Percentiles rank a stretch among this genome's conserved stretches.
Evolutionary conservation across 345 rosid genomes (phyloP).

Genomic region (Erysimum cheiranthoides): DNA sequence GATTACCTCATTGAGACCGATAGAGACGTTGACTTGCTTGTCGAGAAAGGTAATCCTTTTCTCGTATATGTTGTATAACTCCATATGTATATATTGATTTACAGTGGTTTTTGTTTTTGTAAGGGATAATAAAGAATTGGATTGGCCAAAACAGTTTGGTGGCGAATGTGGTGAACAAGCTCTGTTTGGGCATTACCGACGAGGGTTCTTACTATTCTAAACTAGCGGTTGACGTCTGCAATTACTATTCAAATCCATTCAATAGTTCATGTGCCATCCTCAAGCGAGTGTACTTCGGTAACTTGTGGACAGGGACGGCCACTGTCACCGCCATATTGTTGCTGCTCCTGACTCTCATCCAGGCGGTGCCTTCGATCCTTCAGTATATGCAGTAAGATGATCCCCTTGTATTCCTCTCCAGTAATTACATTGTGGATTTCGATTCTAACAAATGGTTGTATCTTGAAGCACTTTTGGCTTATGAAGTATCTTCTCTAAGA

Average conservation of each 20-base stretch:
- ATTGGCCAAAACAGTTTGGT: neutral
- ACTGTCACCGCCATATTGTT: neutral
- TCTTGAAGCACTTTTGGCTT: too few species aligned
- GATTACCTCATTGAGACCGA: slow-evolving; percentile 7
- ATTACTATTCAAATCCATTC: neutral
- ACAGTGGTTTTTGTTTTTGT: neutral
- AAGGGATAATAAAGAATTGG: slow-evolving; percentile 10
- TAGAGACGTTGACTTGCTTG: slow-evolving; percentile 8
- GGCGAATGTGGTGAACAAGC: slow-evolving; percentile 16
- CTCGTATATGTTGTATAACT: neutral
- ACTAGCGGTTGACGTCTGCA: neutral
- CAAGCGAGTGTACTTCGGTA: slow-evolving; percentile 19
- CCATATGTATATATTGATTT: neutral
- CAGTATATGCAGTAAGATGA: neutral
- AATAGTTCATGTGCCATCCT: neutral
- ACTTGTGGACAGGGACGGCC: slow-evolving; percentile 24
- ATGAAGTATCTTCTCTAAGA: too few species aligned
- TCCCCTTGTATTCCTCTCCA: too few species aligned
- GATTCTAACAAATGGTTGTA: too few species aligned
- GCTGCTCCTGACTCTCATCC: slow-evolving; percentile 15
- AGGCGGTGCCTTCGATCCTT: neutral
- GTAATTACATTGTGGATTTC: too few species aligned
- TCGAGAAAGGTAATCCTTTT: slow-evolving; percentile 8
- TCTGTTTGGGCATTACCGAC: neutral
- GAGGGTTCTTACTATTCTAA: neutral